Evolutionary conservation across 225 moss, liverwort and hornwort genomes (phyloP), one percentile per base, ranked within the genome.

Genomic region (Asterella californica): DNA sequence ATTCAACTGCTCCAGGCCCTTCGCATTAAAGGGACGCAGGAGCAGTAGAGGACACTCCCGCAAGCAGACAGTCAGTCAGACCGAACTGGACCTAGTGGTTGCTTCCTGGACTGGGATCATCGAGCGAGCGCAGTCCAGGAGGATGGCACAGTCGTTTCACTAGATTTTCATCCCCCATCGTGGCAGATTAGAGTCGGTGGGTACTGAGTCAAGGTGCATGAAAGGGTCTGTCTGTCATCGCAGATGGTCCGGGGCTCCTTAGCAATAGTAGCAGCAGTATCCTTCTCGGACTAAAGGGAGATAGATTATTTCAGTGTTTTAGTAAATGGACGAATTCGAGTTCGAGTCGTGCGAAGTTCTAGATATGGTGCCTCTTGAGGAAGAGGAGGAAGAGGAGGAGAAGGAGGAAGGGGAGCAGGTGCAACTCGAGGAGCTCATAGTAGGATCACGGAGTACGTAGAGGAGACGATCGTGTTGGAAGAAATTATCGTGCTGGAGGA

Each of bases 401-500:
- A n/a, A 47, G 17, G 74, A 47, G 17, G 73, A 74, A 30, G 73
- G 17, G 32, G 50, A 32, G 32, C 25, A 52, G 53, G 76, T 12
- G 60, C 36, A 76, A 5, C 38, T 78, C 36, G 65, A 78, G 65
- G 78, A 78, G 65, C 65, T 78, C 9, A 65, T 78, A 46, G 21
- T 66, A 65, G 66, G 49, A 78, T 78, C 12, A 17, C 78, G 9
- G 78, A 78, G 65, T 78, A 65, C 46, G 66, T 78, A 18, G 78
- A 78, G 46, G 78, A 66, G 66, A 65, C 78, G 46, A 78, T 78
- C 29, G 63, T 65, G 18, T 52, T 78, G 49, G 78, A 78, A 38
- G 78, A 78, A 24, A 78, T 65, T 15, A 64, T 78, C 46, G 64
- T 46, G 27, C 14, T 78, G 64, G 78, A 78, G 66, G 78, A 78